Base-by-base conservation (phyloP, 345 rosid species). In the Rhodomyrtus tomentosa region DNA sequence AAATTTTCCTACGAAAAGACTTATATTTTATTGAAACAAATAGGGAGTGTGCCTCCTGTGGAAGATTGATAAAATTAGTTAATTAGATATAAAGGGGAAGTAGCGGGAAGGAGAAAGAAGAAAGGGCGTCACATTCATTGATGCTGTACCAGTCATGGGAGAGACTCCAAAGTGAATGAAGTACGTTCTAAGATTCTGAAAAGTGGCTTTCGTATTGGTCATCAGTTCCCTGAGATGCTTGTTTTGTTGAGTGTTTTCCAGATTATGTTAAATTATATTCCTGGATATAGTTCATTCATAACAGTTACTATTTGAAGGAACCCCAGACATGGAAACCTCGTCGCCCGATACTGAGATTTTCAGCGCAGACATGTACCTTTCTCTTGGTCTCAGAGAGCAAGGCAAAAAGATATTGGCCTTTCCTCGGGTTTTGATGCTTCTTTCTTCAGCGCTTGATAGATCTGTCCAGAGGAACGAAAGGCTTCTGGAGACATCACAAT, bases 401-500 rank as follows among this genome's bases (percentile, higher is more conserved):
- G 90, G 91, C 76, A 94, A 92, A 88, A 88, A 90, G 49, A 82
- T 87, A 84, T 42, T 83, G 52, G 91, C 92, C 81, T 80, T 85
- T 59, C 96, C 98, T 0, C 84, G 86, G 36, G 89, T 93, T 87
- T 86, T 94, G 22, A 88, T 91, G 25, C 88, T 92, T 86, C 91
- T 95, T 50, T 90, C 98, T 73, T 88, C 94, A 2, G 87, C 91
- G 82, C 96, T 96, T 24, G 96, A 93, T 88, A 92, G 88, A 86
- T 89, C 89, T 85, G 90, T 93, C 52, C 89, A 92, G 82, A 81
- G 81, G 82, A 90, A 91, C 84, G 93, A 91, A 82, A 88, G 87
- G 85, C 74, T 86, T 52, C 38, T 81, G 15, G 92, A 89, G 83
- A 82, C 91, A 14, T 12, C 85, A 15, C 86, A 88, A 82, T 80